These are phyloP conservation scores for Chrysoporthe austroafricana DNA, from an alignment of 2,329 filamentous ascomycete genomes.

Conservation along the genomic window DNA sequence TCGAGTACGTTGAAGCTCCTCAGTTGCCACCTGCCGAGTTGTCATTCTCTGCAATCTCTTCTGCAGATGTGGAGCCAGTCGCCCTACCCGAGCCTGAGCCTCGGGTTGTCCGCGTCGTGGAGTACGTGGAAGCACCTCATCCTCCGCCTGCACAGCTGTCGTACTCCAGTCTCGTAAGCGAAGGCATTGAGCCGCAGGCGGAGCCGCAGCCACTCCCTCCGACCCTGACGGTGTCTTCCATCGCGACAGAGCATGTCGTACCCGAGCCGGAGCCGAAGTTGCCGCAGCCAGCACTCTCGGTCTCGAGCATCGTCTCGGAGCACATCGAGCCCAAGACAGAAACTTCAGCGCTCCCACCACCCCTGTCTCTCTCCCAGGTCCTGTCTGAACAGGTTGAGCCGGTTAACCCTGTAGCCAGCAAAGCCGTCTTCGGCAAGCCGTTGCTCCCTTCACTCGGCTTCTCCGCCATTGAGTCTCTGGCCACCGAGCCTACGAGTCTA, in stretches of 20 bases:
- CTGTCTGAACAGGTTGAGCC: slow-evolving; percentile 41
- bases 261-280: slow-evolving; percentile 32
- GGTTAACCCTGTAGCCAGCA: slow-evolving; percentile 33
- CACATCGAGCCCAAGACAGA: slow-evolving; percentile 38
- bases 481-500: slow-evolving; percentile 54
- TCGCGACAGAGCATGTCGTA: slow-evolving; percentile 34
- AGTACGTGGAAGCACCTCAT: slow-evolving; percentile 28
- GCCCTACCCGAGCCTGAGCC: slow-evolving; percentile 32
- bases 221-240: slow-evolving; percentile 29
- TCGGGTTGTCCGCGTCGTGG: slow-evolving; percentile 26
- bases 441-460: slow-evolving; percentile 42
- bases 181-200: slow-evolving; percentile 43
- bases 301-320: slow-evolving; percentile 39
- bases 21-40: slow-evolving; percentile 31
- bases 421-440: slow-evolving; percentile 24
- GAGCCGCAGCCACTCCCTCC: slow-evolving; percentile 35
- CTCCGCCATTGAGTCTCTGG: slow-evolving; percentile 50
- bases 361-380: slow-evolving; percentile 40
- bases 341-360: slow-evolving; percentile 28
- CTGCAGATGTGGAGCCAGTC: slow-evolving; percentile 32
- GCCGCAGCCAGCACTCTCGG: slow-evolving; percentile 37
- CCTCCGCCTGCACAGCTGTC: slow-evolving; percentile 34
- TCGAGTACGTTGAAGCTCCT: slow-evolving; percentile 29
- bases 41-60: slow-evolving; percentile 31
- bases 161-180: slow-evolving; percentile 38